Percentiles rank a stretch among this genome's conserved stretches.
Conservation (phyloP, 176 grass and related monocot species). For the Carex kokanica region DNA sequence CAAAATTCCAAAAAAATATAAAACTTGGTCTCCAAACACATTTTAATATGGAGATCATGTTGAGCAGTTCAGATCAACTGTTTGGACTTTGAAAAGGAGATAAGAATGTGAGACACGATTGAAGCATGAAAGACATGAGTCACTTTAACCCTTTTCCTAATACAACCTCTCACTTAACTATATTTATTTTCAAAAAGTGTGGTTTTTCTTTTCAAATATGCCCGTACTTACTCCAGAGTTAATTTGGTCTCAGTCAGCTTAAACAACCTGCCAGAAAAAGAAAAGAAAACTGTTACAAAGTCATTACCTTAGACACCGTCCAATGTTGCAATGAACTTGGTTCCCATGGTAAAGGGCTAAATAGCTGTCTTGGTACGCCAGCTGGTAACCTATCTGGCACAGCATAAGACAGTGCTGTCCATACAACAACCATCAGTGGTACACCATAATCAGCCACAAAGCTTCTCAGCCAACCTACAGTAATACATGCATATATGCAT, state of each 20-base stretch:
- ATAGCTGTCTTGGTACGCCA: constrained; percentile 65
- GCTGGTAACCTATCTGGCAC: constrained; percentile 56
- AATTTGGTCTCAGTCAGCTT: not conserved
- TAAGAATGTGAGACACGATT: too few species aligned
- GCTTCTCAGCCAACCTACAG: constrained; percentile 70
- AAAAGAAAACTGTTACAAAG: not conserved
- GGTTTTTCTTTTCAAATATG: not conserved
- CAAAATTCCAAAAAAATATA: too few species aligned
- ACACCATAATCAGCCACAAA: constrained; percentile 88
- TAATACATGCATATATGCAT: constrained; percentile 19
- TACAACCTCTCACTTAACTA: not conserved
- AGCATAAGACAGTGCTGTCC: constrained; percentile 72
- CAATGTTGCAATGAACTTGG: constrained; percentile 61
- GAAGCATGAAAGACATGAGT: too few species aligned
- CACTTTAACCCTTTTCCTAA: too few species aligned
- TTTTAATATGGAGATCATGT: too few species aligned
- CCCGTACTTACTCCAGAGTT: not conserved
- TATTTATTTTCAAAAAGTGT: not conserved
- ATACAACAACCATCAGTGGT: constrained; percentile 68
- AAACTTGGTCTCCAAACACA: too few species aligned
- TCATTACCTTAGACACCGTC: constrained; percentile 60
- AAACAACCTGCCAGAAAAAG: not conserved
- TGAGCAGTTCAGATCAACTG: too few species aligned
- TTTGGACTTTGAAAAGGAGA: too few species aligned
- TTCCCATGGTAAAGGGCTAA: constrained; percentile 76